Conservation (phyloP, 2,329 filamentous ascomycete species). For the Didymella pinodella region DNA sequence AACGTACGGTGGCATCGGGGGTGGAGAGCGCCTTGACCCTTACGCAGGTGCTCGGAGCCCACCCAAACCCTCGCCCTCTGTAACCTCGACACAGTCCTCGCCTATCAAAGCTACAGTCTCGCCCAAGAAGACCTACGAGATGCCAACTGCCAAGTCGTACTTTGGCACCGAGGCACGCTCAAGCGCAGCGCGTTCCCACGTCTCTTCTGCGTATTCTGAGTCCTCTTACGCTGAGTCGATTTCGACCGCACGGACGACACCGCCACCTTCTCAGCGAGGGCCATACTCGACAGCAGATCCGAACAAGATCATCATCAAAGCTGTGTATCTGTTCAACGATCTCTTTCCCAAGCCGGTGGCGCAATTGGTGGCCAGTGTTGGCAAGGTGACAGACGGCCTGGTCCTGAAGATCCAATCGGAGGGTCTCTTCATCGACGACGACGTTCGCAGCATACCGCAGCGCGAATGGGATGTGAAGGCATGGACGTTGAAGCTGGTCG, state of each 20-base stretch:
- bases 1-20: conserved; percentile 56
- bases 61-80: conserved; percentile 56
- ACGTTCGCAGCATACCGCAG: conserved; percentile 88
- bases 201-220: conserved; percentile 72
- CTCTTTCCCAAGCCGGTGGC: conserved; percentile 89
- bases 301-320: conserved; percentile 94
- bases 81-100: conserved; percentile 49
- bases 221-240: conserved; percentile 86
- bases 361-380: conserved; percentile 84
- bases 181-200: conserved; percentile 41
- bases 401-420: conserved; percentile 92
- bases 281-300: conserved; percentile 89
- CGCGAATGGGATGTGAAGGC: conserved; percentile 99
- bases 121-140: conserved; percentile 55
- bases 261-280: conserved; percentile 78
- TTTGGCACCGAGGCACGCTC: conserved; percentile 58
- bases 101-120: conserved; percentile 51
- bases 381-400: conserved; percentile 87
- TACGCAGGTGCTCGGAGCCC: conserved; percentile 68
- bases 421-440: conserved; percentile 96
- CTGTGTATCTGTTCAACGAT: conserved; percentile 92
- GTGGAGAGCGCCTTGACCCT: conserved; percentile 74
- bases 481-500: conserved; percentile 92
- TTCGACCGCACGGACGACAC: conserved; percentile 82
- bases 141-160: conserved; percentile 64